Base-by-base conservation (phyloP, 2,329 filamentous ascomycete genomes). In the Hypomyces rosellus region DNA sequence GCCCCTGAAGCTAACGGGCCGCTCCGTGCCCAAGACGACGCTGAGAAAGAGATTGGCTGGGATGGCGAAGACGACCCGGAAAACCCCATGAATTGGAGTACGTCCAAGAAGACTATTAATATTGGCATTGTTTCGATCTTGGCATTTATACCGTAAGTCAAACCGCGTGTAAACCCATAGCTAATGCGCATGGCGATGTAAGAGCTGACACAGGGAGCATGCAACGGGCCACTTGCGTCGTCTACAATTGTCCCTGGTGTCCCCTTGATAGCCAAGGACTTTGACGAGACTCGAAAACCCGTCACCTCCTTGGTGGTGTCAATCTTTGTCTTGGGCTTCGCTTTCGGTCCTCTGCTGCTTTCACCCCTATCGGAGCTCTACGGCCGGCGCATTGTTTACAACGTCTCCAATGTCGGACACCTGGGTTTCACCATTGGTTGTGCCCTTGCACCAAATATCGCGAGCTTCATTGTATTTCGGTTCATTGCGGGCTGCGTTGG, bases 251-350 rank as follows among this genome's bases (percentile, higher is more conserved):
- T 84, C 0, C 85, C 85, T 0, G 84, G 78, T 5, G 79, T 88
- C 0, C 77, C 80, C 0, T 67, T 80, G 3, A 70, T 89, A 0
- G 78, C 86, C 73, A 48, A 58, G 5, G 82, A 87, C 18, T 88
- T 89, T 60, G 50, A 74, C 25, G 76, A 72, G 4, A 69, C 65
- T 33, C 80, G 73, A 52, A 62, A 64, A 8, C 65, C 76, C 42
- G 69, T 88, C 1, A 77, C 75, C 1, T 75, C 81, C 0, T 83
- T 89, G 45, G 81, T 85, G 49, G 81, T 88, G 1, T 85, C 82
- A 0, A 76, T 87, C 22, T 85, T 84, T 61, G 73, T 88, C 2
- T 68, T 87, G 0, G 84, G 85, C 16, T 81, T 81, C 52, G 78
- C 76, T 2, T 71, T 76, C 25, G 83, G 82, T 0, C 82, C 82